Base-by-base conservation (phyloP, 2,329 filamentous ascomycete species). In the Aspergillus fijiensis region DNA sequence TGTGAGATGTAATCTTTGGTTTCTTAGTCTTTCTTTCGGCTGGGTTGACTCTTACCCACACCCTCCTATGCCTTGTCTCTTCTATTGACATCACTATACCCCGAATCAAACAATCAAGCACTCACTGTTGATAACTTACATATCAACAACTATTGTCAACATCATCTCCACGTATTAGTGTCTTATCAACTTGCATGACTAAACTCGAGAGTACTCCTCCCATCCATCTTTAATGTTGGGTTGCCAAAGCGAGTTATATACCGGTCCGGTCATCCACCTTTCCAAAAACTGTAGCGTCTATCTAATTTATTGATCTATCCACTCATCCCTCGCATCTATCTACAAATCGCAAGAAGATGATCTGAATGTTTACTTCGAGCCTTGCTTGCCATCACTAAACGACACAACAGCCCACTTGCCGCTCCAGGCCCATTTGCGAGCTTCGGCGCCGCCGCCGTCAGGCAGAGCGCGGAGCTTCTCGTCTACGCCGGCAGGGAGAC, bases 391-490 rank as follows among this genome's bases (percentile, higher is more conserved):
- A 67, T 89, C 84, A 50, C 84, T 92, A 69, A 93, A 92, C 31
- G 91, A 92, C 4, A 96, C 88, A n/a, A 98, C 92, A 5, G 94
- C 94, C 90, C 91, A 98, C 77, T 97, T 97, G 48, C 94, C 94
- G 71, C 86, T 90, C 93, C 93, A 98, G 0, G 92, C 93, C 94
- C 94, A 98, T 75, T 91, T 90, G 58, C 95, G 84, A 25, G 86
- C 84, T 59, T 74, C 89, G 76, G 65, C 84, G 62, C 92, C 87
- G 16, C 88, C 90, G 3, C 89, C 90, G 1, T 90, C 87, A 55
- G 90, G 87, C 56, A 79, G 83, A 9, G 84, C 81, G 66, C 84
- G 87, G 56, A 98, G 80, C 73, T 88, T 86, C 78, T 97, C 92
- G 71, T 99, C 95, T 72, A 89, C 85, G 6, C 94, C 93, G 9